phyloP scores from a whole-genome alignment of 768 basidiomycete genomes.

The Auriscalpium orientale region DNA sequence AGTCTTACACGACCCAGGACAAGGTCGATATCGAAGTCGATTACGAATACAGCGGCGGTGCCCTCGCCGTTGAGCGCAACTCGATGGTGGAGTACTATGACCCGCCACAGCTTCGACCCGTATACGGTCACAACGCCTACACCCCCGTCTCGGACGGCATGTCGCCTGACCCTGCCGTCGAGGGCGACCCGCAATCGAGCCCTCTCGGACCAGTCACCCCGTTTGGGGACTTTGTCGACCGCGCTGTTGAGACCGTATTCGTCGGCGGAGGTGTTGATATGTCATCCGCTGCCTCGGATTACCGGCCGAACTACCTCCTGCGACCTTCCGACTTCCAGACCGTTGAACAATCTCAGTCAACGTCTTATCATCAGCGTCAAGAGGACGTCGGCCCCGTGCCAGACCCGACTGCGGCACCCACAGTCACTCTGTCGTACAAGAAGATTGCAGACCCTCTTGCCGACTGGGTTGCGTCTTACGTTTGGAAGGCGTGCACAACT shows the following conservation, averaged over 20 bases:
- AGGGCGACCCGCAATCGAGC: slow-evolving; percentile 52
- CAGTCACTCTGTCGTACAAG: slow-evolving; percentile 53
- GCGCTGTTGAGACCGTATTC: slow-evolving; percentile 43
- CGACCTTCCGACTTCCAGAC: slow-evolving; percentile 15
- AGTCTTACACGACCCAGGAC: slow-evolving; percentile 20
- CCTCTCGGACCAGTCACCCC: slow-evolving; percentile 71
- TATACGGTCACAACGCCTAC: slow-evolving; percentile 38
- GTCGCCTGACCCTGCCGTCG: slow-evolving; percentile 46
- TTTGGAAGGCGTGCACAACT: slow-evolving; percentile 81
- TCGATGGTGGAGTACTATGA: background rate
- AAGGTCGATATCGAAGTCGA: slow-evolving; percentile 26
- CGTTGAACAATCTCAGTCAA: slow-evolving; percentile 15
- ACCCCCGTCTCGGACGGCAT: slow-evolving; percentile 59
- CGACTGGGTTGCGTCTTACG: slow-evolving; percentile 71
- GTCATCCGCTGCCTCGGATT: slow-evolving; percentile 15
- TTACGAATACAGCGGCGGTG: slow-evolving; percentile 13
- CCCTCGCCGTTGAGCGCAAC: background rate
- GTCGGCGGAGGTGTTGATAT: slow-evolving; percentile 4
- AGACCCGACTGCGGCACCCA: slow-evolving; percentile 38
- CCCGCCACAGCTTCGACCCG: background rate
- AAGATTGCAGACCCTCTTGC: slow-evolving; percentile 71
- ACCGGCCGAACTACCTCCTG: slow-evolving; percentile 17
- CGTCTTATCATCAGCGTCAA: slow-evolving; percentile 10
- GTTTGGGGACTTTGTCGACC: slow-evolving; percentile 70
- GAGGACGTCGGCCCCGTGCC: slow-evolving; percentile 30